phyloP scores from a whole-genome alignment of 1,284 basidiomycete species.

The Pseudozyma pruni region DNA sequence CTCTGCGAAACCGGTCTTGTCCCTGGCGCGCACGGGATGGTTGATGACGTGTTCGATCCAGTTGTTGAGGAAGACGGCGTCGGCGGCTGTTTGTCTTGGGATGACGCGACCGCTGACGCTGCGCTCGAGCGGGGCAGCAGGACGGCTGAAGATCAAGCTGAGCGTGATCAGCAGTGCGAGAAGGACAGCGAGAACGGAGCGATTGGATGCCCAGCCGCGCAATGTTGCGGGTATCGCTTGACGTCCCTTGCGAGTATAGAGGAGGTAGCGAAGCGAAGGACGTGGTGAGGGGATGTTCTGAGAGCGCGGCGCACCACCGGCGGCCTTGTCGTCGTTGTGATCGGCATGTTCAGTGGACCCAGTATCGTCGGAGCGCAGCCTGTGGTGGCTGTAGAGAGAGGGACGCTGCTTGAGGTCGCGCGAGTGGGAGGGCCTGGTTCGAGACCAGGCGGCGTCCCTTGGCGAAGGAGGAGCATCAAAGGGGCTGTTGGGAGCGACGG shows the following conservation, averaged over 20 bases:
- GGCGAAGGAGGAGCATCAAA: conserved; percentile 18
- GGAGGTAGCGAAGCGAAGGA: conserved; percentile 17
- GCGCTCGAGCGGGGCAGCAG: conserved; percentile 9
- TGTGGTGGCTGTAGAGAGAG: conserved; percentile 17
- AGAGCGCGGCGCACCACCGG: background rate
- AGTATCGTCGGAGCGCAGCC: conserved; percentile 17
- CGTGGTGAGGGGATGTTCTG: background rate
- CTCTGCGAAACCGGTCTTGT: conserved; percentile 48
- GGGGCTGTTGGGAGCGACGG: conserved; percentile 5
- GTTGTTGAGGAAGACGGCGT: conserved; percentile 39
- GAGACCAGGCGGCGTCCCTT: conserved; percentile 30
- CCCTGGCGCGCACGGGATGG: conserved; percentile 43
- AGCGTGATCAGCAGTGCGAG: conserved; percentile 13
- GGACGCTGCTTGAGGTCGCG: conserved; percentile 24
- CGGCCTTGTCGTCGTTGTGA: background rate
- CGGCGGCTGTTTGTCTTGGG: conserved; percentile 16
- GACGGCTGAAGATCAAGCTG: conserved; percentile 12
- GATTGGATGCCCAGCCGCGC: conserved; percentile 13
- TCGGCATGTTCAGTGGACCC: conserved; percentile 3
- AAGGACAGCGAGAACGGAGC: conserved; percentile 9
- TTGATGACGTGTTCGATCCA: conserved; percentile 46
- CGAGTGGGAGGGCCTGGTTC: conserved; percentile 8
- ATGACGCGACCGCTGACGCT: conserved; percentile 25
- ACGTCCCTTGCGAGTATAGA: conserved; percentile 26
- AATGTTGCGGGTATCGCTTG: background rate